phyloP scores from a whole-genome alignment of 345 rosid genomes.

The Lepidium didymum region DNA sequence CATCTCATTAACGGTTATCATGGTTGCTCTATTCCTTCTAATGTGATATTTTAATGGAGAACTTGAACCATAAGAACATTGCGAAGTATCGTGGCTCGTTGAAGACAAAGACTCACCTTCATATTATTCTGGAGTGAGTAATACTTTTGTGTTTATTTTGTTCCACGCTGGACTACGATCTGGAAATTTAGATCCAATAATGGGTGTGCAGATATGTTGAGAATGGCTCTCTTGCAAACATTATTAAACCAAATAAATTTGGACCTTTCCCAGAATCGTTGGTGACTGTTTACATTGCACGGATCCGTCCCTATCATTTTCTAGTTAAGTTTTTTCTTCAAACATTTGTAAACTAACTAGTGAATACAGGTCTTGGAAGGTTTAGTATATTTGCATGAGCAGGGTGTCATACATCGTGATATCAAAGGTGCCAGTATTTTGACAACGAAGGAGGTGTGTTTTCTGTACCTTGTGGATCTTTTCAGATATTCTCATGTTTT shows the following conservation, averaged over 20 bases:
- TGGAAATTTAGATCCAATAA: not conserved
- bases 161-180: conserved; percentile 1
- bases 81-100: conserved; percentile 93
- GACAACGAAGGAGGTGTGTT: conserved; percentile 84
- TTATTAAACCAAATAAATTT: conserved; percentile 95
- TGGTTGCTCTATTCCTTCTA: not conserved
- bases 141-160: conserved; percentile 6
- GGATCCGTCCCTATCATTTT: conserved; percentile 47
- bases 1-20: not conserved
- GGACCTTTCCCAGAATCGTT: conserved; percentile 97
- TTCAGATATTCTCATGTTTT: not conserved
- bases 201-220: conserved; percentile 73
- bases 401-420: conserved; percentile 99
- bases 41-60: conserved; percentile 41
- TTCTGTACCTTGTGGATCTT: not conserved
- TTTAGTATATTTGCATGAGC: conserved; percentile 92
- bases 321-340: conserved; percentile 6
- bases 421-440: conserved; percentile 98
- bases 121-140: conserved; percentile 94
- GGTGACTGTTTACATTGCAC: conserved; percentile 96
- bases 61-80: conserved; percentile 93
- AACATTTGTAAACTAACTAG: conserved; percentile 14
- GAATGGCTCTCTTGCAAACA: conserved; percentile 98
- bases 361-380: conserved; percentile 85
- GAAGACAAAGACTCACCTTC: conserved; percentile 92